Conservation (phyloP, 345 rosid genomes). For the Populus alba region DNA sequence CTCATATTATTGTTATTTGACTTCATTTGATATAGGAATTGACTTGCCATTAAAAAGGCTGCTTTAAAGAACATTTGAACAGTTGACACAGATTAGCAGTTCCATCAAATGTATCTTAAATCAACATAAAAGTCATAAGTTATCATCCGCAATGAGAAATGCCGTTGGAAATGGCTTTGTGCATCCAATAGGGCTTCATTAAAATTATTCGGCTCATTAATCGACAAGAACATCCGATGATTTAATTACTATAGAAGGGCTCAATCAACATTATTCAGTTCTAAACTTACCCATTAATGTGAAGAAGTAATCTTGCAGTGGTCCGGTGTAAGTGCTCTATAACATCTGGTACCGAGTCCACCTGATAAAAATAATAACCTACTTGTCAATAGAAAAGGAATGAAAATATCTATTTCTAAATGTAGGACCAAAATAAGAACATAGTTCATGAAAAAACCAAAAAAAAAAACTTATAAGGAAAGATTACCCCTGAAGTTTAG, state of each 20-base stretch:
- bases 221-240: neutral
- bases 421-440: neutral
- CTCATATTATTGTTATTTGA: neutral
- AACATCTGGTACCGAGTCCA: constrained; percentile 82
- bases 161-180: neutral
- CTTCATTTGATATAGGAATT: neutral
- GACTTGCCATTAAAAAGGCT: neutral
- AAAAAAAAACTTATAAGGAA: neutral
- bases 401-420: neutral
- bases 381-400: neutral
- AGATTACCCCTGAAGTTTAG: neutral
- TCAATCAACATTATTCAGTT: neutral
- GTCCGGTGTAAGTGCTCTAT: constrained; percentile 73
- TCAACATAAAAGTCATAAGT: neutral
- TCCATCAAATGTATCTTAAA: neutral
- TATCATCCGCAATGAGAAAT: neutral
- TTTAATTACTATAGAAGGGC: neutral
- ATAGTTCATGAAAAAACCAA: too few relatives aligned
- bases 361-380: constrained; percentile 49
- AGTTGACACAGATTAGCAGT: neutral
- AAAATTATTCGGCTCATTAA: neutral
- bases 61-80: neutral
- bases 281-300: constrained; percentile 76
- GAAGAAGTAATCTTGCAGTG: constrained; percentile 85
- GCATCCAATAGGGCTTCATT: neutral